Evolutionary conservation across 108 stramenopile genomes (phyloP).

Genomic region (Pseudonitzschia multiseries): DNA sequence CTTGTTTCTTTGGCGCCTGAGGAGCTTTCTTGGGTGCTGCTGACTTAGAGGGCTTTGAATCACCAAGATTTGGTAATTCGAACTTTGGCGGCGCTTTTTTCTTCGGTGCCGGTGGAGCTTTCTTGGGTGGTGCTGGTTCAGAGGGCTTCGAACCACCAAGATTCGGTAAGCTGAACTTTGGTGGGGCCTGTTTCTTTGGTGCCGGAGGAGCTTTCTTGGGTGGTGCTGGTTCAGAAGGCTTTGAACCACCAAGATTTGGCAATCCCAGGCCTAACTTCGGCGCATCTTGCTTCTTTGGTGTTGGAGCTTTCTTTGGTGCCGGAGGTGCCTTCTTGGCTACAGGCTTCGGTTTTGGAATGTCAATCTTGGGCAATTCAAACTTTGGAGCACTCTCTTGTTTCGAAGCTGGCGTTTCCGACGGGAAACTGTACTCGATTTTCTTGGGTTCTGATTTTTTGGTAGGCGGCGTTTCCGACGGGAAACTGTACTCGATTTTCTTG

Average conservation of each 20-base stretch:
- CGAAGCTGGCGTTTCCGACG: background rate
- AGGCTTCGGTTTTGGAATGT: constrained; percentile 20
- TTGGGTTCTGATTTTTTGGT: background rate
- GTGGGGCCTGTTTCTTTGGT: constrained; percentile 46
- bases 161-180: background rate
- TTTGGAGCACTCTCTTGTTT: background rate
- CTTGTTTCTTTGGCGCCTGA: constrained; percentile 16
- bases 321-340: constrained; percentile 10
- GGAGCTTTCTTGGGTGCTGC: background rate
- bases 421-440: background rate
- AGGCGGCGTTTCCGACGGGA: constrained; percentile 3
- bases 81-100: constrained; percentile 22
- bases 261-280: background rate
- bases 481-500: background rate
- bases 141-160: constrained; percentile 60
- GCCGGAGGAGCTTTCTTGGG: constrained; percentile 58
- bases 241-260: constrained; percentile 1
- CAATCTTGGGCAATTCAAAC: constrained; percentile 46
- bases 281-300: background rate
- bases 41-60: constrained; percentile 41
- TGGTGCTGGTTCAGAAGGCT: constrained; percentile 10
- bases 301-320: constrained; percentile 19
- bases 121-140: background rate
- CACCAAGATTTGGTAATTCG: constrained; percentile 31
- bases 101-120: background rate